Percentiles rank a stretch among this genome's conserved stretches.
These are phyloP conservation scores for Artemisia argyi DNA, from an alignment of 129 eudicot species.

Conservation along the genomic window DNA sequence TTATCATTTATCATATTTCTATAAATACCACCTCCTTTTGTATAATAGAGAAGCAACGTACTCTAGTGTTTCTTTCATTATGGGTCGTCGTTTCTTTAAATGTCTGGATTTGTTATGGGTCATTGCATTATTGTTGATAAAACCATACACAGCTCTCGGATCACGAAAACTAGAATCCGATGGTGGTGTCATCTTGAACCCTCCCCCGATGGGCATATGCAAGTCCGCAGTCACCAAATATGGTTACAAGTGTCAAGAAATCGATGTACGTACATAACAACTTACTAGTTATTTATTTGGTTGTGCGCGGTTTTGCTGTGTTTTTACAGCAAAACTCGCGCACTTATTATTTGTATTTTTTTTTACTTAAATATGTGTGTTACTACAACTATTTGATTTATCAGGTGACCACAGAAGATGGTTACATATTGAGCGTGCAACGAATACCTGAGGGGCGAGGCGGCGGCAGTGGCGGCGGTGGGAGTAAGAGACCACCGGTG, in stretches of 20 bases:
- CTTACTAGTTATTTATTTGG: no score
- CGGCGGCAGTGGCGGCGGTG: conserved; percentile 43
- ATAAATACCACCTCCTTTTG: no score
- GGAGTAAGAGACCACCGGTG: conserved; percentile 59
- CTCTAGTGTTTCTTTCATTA: no score
- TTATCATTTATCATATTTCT: no score
- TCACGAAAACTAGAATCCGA: conserved; percentile 27
- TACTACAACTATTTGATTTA: neutral
- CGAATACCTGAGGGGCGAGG: conserved; percentile 65
- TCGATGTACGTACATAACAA: conserved; percentile 36
- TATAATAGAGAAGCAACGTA: no score
- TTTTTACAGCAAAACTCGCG: no score
- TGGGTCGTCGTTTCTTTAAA: neutral
- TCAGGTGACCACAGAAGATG: conserved; percentile 85
- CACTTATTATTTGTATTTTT: no score
- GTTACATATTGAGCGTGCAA: conserved; percentile 73
- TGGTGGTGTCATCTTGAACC: conserved; percentile 7
- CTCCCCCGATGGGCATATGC: conserved; percentile 50
- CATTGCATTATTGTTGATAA: neutral
- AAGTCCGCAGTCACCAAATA: conserved; percentile 41
- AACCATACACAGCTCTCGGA: conserved; percentile 34
- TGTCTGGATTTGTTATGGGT: neutral
- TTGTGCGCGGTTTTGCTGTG: no score
- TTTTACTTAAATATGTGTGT: no score
- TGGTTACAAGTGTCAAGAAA: conserved; percentile 72